Evolutionary conservation across 2,329 filamentous ascomycete species (phyloP), one percentile per base, ranked within the genome.

Genomic region (Diaporthe sp.): DNA sequence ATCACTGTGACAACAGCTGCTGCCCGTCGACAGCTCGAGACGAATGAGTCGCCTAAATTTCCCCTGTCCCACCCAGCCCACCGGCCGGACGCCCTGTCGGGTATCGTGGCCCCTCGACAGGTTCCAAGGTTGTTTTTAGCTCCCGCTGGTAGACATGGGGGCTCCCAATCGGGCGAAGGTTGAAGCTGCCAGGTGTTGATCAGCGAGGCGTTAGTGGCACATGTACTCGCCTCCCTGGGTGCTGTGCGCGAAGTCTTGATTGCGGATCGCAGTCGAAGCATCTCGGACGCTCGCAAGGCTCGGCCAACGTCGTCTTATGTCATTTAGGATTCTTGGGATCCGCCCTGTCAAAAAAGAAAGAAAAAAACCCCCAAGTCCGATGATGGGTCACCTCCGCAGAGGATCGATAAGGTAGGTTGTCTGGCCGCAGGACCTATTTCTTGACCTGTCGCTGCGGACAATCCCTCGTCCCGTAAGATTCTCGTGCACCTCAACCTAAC

Each of bases 81-180:
- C 62, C 28, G 28, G 44, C 62, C 62, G 62, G 55, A 46, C 58
- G 58, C 37, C 71, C 34, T 65, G 58, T 73, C 46, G 71, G 58
- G 58, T 46, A 73, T 70, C 72, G 79, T 80, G 78, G 77, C 76
- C 73, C 74, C 76, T 76, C 75, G 73, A 76, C 77, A 77, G 75
- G 71, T 78, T 55, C 49, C 57, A 49, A 71, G 74, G 51, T 76
- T 78, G 79, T 78, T 79, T 81, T 80, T 80, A 80, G 80, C 70
- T 81, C 80, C 80, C 80, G 80, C 61, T 44, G 73, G 72, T 15
- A 39, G 68, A 60, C 62, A 71, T 62, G 74, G 65, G 71, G 53
- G 74, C 10, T 72, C 68, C 65, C 49, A 70, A 70, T 70, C 15
- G 22, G 65, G 75, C 34, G 71, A 57, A 53, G 65, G 25, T 75